Conservation (phyloP, 169 alveolate genomes). For the Cryptosporidium sp. region DNA sequence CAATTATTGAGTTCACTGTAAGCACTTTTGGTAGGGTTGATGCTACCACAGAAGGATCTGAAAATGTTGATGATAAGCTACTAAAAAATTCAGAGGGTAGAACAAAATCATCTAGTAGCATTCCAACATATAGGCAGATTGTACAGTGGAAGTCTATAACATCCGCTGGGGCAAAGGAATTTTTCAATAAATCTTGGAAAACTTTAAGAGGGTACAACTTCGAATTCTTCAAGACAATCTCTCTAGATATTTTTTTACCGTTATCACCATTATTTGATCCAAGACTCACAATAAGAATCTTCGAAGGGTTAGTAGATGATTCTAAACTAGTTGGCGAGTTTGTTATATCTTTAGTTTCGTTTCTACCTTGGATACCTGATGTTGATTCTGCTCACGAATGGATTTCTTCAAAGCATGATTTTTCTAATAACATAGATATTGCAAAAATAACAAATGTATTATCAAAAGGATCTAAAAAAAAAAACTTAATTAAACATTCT, state of each 20-base stretch:
- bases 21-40: slow-evolving; percentile 60
- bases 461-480: slow-evolving; percentile 42
- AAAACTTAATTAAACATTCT: slow-evolving; percentile 35
- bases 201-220: slow-evolving; percentile 84
- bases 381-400: slow-evolving; percentile 81
- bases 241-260: slow-evolving; percentile 85
- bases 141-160: slow-evolving; percentile 66
- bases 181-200: slow-evolving; percentile 82
- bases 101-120: neutral
- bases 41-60: slow-evolving; percentile 8
- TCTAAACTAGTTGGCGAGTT: slow-evolving; percentile 84
- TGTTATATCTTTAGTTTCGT: slow-evolving; percentile 82
- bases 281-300: slow-evolving; percentile 83
- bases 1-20: slow-evolving; percentile 56
- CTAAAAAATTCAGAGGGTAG: neutral
- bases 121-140: slow-evolving; percentile 36
- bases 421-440: slow-evolving; percentile 82
- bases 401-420: slow-evolving; percentile 84
- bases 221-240: slow-evolving; percentile 86
- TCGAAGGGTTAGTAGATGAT: slow-evolving; percentile 81
- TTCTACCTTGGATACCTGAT: slow-evolving; percentile 85
- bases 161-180: slow-evolving; percentile 48
- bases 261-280: slow-evolving; percentile 90
- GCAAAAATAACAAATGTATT: slow-evolving; percentile 78
- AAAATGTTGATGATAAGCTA: neutral